phyloP scores from a whole-genome alignment of 257 asterid genomes.

The Handroanthus guayacan region DNA sequence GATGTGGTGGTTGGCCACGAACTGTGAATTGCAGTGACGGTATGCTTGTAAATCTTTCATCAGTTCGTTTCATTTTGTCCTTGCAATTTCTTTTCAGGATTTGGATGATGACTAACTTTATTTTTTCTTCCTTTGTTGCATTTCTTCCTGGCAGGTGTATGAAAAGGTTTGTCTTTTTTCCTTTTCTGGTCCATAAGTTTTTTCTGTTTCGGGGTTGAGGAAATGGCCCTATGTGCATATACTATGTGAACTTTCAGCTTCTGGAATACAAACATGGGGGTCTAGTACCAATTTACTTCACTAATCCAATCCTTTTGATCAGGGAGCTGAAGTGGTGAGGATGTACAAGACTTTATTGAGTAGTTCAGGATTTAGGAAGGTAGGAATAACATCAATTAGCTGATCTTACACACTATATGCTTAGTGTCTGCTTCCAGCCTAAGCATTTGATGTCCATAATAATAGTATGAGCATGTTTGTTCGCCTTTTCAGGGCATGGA shows the following conservation, averaged over 20 bases:
- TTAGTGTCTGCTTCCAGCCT: not conserved
- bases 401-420: not conserved
- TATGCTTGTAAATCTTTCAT: slow-evolving; percentile 33
- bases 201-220: not conserved
- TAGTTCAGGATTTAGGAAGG: slow-evolving; percentile 80
- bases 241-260: slow-evolving; percentile 6
- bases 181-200: slow-evolving; percentile 19
- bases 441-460: slow-evolving; percentile 14
- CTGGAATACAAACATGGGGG: not conserved
- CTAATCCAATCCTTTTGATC: slow-evolving; percentile 32
- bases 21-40: slow-evolving; percentile 73
- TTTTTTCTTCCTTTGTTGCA: slow-evolving; percentile 31
- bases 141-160: slow-evolving; percentile 60
- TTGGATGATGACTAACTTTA: slow-evolving; percentile 37
- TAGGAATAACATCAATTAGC: slow-evolving; percentile 23
- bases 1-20: slow-evolving; percentile 42
- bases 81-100: slow-evolving; percentile 8
- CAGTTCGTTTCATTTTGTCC: slow-evolving; percentile 16
- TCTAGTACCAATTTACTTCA: slow-evolving; percentile 5
- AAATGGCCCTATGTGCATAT: slow-evolving; percentile 5
- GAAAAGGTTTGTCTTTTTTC: slow-evolving; percentile 60
- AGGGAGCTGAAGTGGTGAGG: slow-evolving; percentile 96
- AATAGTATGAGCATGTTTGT: slow-evolving; percentile 6
- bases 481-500: slow-evolving; percentile 72
- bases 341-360: slow-evolving; percentile 88